phyloP scores from a whole-genome alignment of 1,139 yeast genomes.

The Taphrina wiesneri region DNA sequence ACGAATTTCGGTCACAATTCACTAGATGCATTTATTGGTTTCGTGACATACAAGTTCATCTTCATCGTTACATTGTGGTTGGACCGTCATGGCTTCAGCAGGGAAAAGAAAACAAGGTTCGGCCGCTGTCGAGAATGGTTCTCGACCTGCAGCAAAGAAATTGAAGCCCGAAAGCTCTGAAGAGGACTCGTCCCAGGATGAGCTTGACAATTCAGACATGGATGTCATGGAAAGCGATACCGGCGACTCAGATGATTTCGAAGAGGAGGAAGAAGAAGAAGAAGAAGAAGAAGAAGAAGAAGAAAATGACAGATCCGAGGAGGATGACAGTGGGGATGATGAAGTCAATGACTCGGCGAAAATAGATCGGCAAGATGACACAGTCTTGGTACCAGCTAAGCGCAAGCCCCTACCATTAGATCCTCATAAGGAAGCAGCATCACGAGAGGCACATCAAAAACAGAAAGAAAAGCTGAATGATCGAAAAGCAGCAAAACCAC shows the following conservation, averaged over 20 bases:
- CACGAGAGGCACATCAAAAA: constrained; percentile 76
- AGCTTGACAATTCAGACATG: background rate
- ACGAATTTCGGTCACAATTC: background rate
- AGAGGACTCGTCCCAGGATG: background rate
- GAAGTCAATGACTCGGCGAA: constrained; percentile 39
- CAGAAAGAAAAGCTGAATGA: constrained; percentile 77
- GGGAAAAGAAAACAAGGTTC: background rate
- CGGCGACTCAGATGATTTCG: constrained; percentile 41
- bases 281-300: background rate
- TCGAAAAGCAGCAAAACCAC: constrained; percentile 80
- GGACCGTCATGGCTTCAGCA: background rate
- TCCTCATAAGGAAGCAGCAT: constrained; percentile 31
- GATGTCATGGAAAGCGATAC: background rate
- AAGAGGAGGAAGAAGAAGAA: constrained; percentile 39
- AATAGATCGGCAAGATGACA: constrained; percentile 15
- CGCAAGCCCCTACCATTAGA: constrained; percentile 20
- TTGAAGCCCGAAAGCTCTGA: background rate
- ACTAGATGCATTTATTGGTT: no score
- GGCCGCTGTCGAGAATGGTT: background rate
- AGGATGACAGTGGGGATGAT: background rate
- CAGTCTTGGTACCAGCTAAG: background rate
- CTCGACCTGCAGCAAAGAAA: background rate
- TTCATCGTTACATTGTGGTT: no score
- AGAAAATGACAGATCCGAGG: constrained; percentile 6
- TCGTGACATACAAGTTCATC: no score